A percentile compares a stretch with the other conserved stretches of the same genome.
These are phyloP conservation scores for Scedosporium minutisporum DNA, from an alignment of 2,329 filamentous ascomycete species.

Conservation along the genomic window DNA sequence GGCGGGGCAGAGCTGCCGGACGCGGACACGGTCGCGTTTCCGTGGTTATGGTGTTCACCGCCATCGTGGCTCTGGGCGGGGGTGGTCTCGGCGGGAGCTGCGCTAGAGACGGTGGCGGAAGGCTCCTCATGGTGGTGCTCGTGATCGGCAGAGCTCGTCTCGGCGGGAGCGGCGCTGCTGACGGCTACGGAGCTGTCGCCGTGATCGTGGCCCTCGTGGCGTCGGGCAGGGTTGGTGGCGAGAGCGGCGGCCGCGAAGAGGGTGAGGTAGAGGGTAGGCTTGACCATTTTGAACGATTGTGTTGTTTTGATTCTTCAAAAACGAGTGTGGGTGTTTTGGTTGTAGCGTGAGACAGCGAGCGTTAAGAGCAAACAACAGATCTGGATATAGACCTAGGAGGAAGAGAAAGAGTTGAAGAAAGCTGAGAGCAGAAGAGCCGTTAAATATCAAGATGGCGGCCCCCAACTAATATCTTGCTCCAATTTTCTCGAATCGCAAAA, in stretches of 20 bases:
- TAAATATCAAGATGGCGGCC: neutral
- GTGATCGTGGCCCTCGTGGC: slow-evolving; percentile 4
- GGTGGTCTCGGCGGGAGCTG: neutral
- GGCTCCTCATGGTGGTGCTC: neutral
- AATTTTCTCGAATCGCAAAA: neutral
- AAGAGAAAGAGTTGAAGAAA: neutral
- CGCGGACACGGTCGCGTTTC: neutral
- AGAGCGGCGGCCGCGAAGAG: neutral
- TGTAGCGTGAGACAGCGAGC: too few relatives aligned
- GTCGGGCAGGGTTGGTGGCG: neutral
- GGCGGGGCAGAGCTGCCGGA: neutral
- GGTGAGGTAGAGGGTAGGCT: neutral
- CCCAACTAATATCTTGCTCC: neutral
- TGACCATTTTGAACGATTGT: neutral
- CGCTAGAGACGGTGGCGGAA: neutral
- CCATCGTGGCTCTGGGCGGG: neutral
- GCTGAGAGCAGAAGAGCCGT: neutral
- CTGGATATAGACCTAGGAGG: neutral
- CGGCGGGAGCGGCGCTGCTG: neutral
- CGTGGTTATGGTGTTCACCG: neutral
- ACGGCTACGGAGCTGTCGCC: neutral
- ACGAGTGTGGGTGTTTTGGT: neutral
- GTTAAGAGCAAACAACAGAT: neutral
- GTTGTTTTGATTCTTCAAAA: neutral
- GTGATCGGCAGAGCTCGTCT: neutral